These are phyloP conservation scores for Euphorbia corollata DNA, from an alignment of 441 rosid species.

Conservation along the genomic window DNA sequence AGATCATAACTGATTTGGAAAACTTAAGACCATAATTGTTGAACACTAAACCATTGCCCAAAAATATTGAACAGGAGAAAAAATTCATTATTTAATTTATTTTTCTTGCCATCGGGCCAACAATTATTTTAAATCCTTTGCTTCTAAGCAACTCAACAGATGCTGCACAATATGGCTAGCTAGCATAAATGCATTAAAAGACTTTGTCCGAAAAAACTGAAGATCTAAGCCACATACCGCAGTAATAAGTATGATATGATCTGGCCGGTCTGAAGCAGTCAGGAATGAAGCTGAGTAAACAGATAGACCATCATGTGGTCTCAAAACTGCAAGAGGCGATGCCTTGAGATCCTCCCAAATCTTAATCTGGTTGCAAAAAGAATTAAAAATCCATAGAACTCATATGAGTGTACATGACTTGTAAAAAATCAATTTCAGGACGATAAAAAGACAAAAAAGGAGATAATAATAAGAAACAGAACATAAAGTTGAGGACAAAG, in stretches of 20 bases:
- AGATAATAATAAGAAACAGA: conserved; percentile 3
- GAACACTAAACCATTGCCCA: not conserved
- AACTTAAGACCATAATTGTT: not conserved
- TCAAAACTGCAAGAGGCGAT: conserved; percentile 52
- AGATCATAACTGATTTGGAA: not conserved
- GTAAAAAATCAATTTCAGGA: not conserved
- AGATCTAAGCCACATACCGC: conserved; percentile 38
- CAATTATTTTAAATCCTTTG: not conserved
- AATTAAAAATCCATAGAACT: not conserved
- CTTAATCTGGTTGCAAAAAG: conserved; percentile 44
- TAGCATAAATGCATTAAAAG: not conserved
- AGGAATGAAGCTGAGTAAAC: conserved; percentile 64
- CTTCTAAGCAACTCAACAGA: not conserved
- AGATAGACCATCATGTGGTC: conserved; percentile 66
- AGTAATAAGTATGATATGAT: conserved; percentile 70
- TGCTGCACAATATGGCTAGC: not conserved
- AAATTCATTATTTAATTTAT: not conserved
- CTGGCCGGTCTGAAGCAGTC: conserved; percentile 58
- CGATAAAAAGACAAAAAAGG: conserved; percentile 1
- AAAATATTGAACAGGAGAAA: not conserved
- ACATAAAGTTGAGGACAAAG: conserved; percentile 9
- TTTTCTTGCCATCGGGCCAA: not conserved
- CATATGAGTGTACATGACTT: too few relatives aligned
- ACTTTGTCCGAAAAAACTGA: not conserved
- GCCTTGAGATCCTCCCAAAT: conserved; percentile 80